A percentile compares a stretch with the other conserved stretches of the same genome.
Conservation (phyloP, 805 yeast species). For the Myxozyma melibiosi region DNA sequence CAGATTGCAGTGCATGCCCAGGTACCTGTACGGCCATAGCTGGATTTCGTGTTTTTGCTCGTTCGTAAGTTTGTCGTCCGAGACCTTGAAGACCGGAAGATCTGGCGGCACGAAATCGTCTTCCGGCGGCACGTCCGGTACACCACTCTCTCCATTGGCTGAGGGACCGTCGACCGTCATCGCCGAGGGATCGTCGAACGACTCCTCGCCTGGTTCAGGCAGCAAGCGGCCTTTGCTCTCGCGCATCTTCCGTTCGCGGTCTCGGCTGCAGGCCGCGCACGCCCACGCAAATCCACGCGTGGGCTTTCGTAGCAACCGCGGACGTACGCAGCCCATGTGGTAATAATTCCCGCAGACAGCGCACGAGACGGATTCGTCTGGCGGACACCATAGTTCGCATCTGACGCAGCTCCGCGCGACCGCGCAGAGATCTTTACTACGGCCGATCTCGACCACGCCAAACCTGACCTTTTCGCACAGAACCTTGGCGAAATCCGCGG, state of each 20-base stretch:
- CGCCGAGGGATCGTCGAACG: slow-evolving; percentile 4
- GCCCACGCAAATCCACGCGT: slow-evolving; percentile 89
- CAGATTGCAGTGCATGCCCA: slow-evolving; percentile 71
- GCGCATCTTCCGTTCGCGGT: slow-evolving; percentile 50
- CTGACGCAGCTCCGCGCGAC: slow-evolving; percentile 70
- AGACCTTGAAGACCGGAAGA: slow-evolving; percentile 37
- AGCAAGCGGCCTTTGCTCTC: slow-evolving; percentile 42
- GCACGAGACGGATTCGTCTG: slow-evolving; percentile 74
- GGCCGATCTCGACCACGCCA: slow-evolving; percentile 71
- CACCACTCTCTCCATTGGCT: slow-evolving; percentile 5
- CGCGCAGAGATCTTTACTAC: slow-evolving; percentile 62
- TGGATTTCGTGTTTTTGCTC: slow-evolving; percentile 39
- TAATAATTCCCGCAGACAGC: slow-evolving; percentile 70
- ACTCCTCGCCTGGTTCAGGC: slow-evolving; percentile 22
- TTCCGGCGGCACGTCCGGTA: background rate
- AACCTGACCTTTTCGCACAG: slow-evolving; percentile 68
- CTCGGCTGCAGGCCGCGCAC: slow-evolving; percentile 75
- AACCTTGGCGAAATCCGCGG: slow-evolving; percentile 61
- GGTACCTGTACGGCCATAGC: slow-evolving; percentile 74
- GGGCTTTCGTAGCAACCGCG: slow-evolving; percentile 78
- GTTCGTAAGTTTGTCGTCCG: slow-evolving; percentile 32
- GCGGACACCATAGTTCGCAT: slow-evolving; percentile 84
- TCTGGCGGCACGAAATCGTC: slow-evolving; percentile 11
- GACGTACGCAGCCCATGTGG: slow-evolving; percentile 84
- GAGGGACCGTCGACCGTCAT: background rate